Percentiles rank a stretch among this genome's conserved stretches.
Evolutionary conservation across 441 rosid genomes (phyloP).

Genomic region (Isatis lusitanica): DNA sequence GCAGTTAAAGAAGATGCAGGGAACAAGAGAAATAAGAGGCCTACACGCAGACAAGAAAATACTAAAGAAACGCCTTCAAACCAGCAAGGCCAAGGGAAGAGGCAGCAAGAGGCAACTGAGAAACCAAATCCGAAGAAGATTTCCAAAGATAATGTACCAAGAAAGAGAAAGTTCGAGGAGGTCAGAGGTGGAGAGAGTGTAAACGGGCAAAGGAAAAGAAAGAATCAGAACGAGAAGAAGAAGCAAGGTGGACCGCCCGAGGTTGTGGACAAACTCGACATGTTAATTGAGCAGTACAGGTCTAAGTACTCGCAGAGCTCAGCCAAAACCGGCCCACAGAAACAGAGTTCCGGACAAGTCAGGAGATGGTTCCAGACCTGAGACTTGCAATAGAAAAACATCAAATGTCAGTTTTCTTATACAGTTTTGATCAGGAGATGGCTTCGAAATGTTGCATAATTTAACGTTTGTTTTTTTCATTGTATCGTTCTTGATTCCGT

Average conservation of each 20-base stretch:
- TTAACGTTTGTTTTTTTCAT: background rate
- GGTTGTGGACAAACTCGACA: conserved; percentile 64
- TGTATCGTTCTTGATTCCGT: background rate
- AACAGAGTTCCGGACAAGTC: conserved; percentile 49
- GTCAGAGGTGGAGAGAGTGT: conserved; percentile 35
- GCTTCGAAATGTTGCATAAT: background rate
- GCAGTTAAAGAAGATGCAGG: conserved; percentile 13
- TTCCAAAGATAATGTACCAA: conserved; percentile 23
- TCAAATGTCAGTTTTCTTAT: background rate
- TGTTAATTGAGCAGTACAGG: conserved; percentile 66
- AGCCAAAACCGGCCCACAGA: conserved; percentile 46
- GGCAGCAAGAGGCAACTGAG: conserved; percentile 34
- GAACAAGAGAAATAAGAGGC: conserved; percentile 13
- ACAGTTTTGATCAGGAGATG: background rate
- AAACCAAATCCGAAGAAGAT: conserved; percentile 14
- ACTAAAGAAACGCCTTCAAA: conserved; percentile 25
- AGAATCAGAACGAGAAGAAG: conserved; percentile 51
- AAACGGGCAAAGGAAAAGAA: conserved; percentile 43
- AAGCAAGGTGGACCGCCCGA: conserved; percentile 49
- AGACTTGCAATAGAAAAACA: background rate
- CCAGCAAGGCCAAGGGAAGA: conserved; percentile 33
- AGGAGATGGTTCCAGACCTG: conserved; percentile 73
- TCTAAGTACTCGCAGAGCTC: conserved; percentile 64
- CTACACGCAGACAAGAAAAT: conserved; percentile 9
- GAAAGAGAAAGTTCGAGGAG: conserved; percentile 47